These are phyloP conservation scores for Venturia carpophila DNA, from an alignment of 2,329 filamentous ascomycete species.

Conservation along the genomic window DNA sequence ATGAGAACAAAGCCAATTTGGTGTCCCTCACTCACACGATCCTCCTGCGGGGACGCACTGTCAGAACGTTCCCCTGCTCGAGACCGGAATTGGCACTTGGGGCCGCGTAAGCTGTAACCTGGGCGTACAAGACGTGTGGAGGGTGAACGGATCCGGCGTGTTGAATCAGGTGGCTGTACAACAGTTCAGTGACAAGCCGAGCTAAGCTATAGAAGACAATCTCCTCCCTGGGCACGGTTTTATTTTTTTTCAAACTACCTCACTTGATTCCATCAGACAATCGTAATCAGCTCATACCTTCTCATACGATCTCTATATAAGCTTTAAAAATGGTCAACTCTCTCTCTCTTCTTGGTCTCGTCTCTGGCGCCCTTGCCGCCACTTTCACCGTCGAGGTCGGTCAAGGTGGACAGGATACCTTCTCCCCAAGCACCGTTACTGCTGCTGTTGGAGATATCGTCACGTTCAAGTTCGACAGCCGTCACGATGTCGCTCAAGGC, in stretches of 20 bases:
- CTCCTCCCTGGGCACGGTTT: background rate
- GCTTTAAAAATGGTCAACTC: constrained; percentile 4
- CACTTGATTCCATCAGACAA: constrained; percentile 7
- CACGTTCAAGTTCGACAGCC: constrained; percentile 17
- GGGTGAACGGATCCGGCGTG: background rate
- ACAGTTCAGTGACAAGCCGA: background rate
- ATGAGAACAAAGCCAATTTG: background rate
- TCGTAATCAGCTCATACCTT: constrained; percentile 7
- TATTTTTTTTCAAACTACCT: background rate
- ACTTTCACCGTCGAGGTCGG: constrained; percentile 17
- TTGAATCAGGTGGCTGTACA: too few relatives aligned
- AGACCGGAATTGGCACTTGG: background rate
- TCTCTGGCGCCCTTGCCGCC: constrained; percentile 11
- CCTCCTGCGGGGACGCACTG: background rate
- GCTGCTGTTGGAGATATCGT: constrained; percentile 15
- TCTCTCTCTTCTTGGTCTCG: constrained; percentile 10
- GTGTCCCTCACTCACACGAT: background rate
- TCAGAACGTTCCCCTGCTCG: background rate
- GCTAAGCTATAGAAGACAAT: background rate
- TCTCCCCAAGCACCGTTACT: constrained; percentile 18
- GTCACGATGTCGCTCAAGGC: constrained; percentile 14
- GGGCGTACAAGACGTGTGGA: background rate
- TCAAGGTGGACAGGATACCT: constrained; percentile 14
- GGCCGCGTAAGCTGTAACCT: background rate
- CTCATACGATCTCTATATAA: constrained; percentile 6